Evolutionary conservation across 2,329 filamentous ascomycete species (phyloP).

Genomic region (Annulohypoxylon truncatum): DNA sequence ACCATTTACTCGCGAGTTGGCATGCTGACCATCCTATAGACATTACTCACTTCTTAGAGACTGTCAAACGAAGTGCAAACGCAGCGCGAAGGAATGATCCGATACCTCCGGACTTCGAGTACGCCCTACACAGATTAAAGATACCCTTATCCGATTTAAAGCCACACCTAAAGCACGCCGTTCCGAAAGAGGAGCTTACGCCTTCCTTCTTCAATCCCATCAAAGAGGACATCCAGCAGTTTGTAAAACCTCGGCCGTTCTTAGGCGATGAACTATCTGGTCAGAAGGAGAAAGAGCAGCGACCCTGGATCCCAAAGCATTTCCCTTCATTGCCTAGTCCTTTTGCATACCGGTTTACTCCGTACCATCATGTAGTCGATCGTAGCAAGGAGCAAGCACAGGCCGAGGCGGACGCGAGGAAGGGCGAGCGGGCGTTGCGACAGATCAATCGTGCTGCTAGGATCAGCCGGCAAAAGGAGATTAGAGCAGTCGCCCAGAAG

Average conservation of each 20-base stretch:
- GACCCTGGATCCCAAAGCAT: conserved; percentile 66
- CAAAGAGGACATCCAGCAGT: conserved; percentile 54
- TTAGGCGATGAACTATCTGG: conserved; percentile 69
- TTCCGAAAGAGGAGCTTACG: conserved; percentile 55
- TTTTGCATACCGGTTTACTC: conserved; percentile 72
- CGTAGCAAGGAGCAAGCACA: conserved; percentile 70
- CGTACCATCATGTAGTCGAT: conserved; percentile 50
- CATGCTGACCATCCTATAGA: conserved; percentile 56
- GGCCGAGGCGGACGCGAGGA: conserved; percentile 68
- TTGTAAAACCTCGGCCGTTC: conserved; percentile 56
- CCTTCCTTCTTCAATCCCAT: conserved; percentile 55
- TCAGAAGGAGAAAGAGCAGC: conserved; percentile 65
- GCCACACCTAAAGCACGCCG: conserved; percentile 66
- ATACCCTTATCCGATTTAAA: conserved; percentile 63
- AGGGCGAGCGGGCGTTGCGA: conserved; percentile 71
- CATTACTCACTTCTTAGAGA: conserved; percentile 60
- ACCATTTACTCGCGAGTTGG: neutral
- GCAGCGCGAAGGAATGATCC: conserved; percentile 64
- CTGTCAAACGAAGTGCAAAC: conserved; percentile 60
- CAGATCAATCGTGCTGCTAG: conserved; percentile 71
- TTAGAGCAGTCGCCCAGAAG: conserved; percentile 66
- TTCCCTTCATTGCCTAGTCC: conserved; percentile 73
- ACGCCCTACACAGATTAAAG: conserved; percentile 63
- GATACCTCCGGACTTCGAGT: conserved; percentile 68
- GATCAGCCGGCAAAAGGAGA: conserved; percentile 72